These are phyloP conservation scores for Dicorynia guianensis DNA, from an alignment of 306 rosid species.

Conservation along the genomic window DNA sequence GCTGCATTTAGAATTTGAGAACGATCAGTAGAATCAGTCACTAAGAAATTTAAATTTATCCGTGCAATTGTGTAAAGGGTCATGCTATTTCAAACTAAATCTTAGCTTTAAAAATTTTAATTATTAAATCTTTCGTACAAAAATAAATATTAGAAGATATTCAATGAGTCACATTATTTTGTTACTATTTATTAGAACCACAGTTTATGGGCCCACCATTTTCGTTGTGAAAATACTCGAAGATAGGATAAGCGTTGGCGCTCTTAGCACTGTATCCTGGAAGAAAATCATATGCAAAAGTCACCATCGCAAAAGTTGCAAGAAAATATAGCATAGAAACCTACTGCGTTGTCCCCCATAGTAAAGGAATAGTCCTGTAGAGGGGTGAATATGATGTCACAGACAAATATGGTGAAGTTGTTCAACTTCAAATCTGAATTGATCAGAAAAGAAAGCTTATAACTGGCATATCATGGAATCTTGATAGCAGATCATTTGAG, in stretches of 20 bases:
- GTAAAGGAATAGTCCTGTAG: background rate
- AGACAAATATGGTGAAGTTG: constrained; percentile 14
- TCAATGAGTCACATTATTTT: no score
- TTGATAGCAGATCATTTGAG: constrained; percentile 10
- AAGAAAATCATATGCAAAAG: background rate
- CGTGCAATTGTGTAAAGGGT: no score
- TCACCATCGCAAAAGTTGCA: background rate
- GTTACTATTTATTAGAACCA: no score
- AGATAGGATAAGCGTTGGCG: no score
- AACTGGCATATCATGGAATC: constrained; percentile 30
- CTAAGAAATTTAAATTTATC: no score
- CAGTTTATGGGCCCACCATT: no score
- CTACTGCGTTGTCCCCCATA: background rate
- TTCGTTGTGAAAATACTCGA: background rate
- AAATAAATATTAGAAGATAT: no score
- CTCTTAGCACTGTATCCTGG: background rate
- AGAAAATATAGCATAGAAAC: constrained; percentile 1
- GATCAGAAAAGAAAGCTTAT: no score
- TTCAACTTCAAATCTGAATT: background rate
- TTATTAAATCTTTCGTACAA: no score
- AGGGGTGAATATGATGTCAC: constrained; percentile 14
- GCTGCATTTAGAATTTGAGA: background rate
- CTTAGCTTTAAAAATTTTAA: no score
- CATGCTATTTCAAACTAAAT: no score
- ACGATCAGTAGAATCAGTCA: background rate